Conservation (phyloP, 257 asterid species). For the Osmanthus fragrans region DNA sequence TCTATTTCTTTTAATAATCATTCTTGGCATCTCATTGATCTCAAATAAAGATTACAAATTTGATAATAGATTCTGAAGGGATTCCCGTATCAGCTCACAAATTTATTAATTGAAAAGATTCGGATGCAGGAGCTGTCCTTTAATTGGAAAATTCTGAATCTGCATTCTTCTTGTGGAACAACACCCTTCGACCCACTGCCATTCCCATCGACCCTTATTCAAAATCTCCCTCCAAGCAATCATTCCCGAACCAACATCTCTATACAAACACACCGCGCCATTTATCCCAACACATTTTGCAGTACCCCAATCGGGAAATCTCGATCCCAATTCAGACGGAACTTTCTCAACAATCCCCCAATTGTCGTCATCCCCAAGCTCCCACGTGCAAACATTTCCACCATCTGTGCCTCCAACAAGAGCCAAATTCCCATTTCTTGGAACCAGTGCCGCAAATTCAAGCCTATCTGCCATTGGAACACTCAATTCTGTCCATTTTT, state of each 20-base stretch:
- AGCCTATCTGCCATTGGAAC: constrained; percentile 83
- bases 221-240: constrained; percentile 50
- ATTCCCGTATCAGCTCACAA: too few relatives aligned
- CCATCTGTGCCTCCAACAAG: constrained; percentile 64
- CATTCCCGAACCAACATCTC: constrained; percentile 62
- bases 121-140: constrained; percentile 66
- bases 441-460: constrained; percentile 70
- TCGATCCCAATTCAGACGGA: constrained; percentile 51
- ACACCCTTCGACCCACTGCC: constrained; percentile 74
- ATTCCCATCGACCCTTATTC: constrained; percentile 40
- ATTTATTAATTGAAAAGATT: constrained; percentile 30
- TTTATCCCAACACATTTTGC: constrained; percentile 62
- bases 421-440: constrained; percentile 52
- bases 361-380: constrained; percentile 38
- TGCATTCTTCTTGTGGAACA: constrained; percentile 28
- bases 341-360: constrained; percentile 65
- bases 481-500: constrained; percentile 56
- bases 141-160: constrained; percentile 45
- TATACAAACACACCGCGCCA: constrained; percentile 62
- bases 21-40: not conserved
- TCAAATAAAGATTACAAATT: not conserved
- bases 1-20: too few relatives aligned
- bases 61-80: not conserved
- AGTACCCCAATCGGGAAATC: constrained; percentile 55
- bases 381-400: constrained; percentile 62